Conservation (phyloP, 805 yeast species). For the Ogataea paraovalis region DNA sequence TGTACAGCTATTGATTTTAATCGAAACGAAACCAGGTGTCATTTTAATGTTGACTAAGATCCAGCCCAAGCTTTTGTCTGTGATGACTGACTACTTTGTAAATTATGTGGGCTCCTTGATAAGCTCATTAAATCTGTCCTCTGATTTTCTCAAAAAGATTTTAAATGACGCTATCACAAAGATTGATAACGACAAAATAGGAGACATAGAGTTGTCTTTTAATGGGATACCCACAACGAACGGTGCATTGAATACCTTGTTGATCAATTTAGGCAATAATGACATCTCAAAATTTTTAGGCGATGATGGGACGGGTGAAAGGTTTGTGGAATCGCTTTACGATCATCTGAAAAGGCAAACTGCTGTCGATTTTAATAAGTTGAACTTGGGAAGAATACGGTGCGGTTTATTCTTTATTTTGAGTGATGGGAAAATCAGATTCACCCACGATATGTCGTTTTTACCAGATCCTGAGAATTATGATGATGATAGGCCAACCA, state of each 20-base stretch:
- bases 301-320: neutral
- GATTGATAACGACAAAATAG: slow-evolving; percentile 4
- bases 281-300: slow-evolving; percentile 21
- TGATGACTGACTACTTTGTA: slow-evolving; percentile 20
- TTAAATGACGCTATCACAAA: slow-evolving; percentile 10
- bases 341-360: slow-evolving; percentile 20
- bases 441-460: slow-evolving; percentile 26
- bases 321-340: slow-evolving; percentile 19
- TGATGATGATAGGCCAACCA: slow-evolving; percentile 24
- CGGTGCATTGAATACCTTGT: slow-evolving; percentile 18
- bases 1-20: slow-evolving; percentile 25
- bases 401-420: slow-evolving; percentile 26
- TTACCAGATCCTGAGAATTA: slow-evolving; percentile 13
- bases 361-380: slow-evolving; percentile 25
- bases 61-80: slow-evolving; percentile 19
- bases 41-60: slow-evolving; percentile 18
- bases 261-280: slow-evolving; percentile 20
- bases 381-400: slow-evolving; percentile 25
- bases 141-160: slow-evolving; percentile 10
- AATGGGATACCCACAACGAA: slow-evolving; percentile 16
- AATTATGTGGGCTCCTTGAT: slow-evolving; percentile 22
- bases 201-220: slow-evolving; percentile 18
- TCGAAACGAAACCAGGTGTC: slow-evolving; percentile 21
- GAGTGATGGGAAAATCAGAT: slow-evolving; percentile 28
- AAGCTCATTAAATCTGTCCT: slow-evolving; percentile 11